Evolutionary conservation across 176 grass and related monocot genomes (phyloP).

Genomic region (Otatea glauca): DNA sequence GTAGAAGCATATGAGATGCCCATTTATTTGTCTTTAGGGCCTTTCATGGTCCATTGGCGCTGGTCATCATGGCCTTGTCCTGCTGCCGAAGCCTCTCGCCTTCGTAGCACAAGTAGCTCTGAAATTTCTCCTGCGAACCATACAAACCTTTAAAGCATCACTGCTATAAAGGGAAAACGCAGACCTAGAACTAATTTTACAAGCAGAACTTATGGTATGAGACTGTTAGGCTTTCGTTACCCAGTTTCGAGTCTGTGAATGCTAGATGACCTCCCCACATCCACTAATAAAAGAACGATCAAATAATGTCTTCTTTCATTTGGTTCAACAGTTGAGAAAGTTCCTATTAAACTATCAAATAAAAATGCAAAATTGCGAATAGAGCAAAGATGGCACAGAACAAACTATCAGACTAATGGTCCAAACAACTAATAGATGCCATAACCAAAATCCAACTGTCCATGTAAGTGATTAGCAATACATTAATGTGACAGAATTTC

Average conservation of each 20-base stretch:
- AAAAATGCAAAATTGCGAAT: not conserved
- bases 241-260: not conserved
- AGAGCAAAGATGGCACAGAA: not conserved
- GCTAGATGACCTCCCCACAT: not conserved
- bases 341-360: not conserved
- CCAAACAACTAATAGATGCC: no score
- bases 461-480: no score
- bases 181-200: not conserved
- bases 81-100: conserved; percentile 52
- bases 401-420: not conserved
- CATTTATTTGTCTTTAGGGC: not conserved
- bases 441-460: no score
- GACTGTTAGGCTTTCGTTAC: not conserved
- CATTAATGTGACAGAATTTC: no score
- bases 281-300: not conserved
- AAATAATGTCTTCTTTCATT: not conserved
- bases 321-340: not conserved
- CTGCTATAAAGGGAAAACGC: not conserved
- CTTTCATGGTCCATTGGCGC: conserved; percentile 24
- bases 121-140: conserved; percentile 44
- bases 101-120: conserved; percentile 40
- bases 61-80: conserved; percentile 48
- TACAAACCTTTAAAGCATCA: not conserved
- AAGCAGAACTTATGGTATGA: not conserved
- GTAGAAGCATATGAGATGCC: not conserved